Base-by-base conservation (phyloP, 2,329 filamentous ascomycete species). In the Ambrosiella xylebori region DNA sequence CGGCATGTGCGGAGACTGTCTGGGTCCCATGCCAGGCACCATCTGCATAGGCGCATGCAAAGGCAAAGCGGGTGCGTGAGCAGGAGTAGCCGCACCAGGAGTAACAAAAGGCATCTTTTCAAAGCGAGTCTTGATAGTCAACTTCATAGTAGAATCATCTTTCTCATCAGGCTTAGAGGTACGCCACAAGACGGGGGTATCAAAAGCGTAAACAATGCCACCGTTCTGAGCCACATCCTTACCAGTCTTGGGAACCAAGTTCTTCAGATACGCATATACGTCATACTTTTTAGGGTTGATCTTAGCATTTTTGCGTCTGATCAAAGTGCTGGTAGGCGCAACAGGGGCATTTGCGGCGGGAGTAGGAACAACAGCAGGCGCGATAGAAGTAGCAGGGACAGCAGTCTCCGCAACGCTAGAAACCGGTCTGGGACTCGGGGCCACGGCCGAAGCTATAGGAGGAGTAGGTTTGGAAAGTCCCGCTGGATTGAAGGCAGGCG, bases 171-270 rank as follows among this genome's bases (percentile, higher is more conserved):
- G 81, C 54, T 80, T 73, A 27, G 82, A 71, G 61, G 82, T 80
- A 61, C 85, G 82, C 91, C 93, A 98, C 0, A 85, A 90, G 0
- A 89, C 89, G 9, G 77, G 74, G 1, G 93, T 97, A 64, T 88
- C 84, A 69, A 85, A 96, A 3, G 91, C 83, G 36, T 85, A 85
- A 41, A 85, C 85, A 57, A 96, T 79, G n/a, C 88, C 89, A 52
- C 83, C 84, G 65, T 93, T 95, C 59, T 82, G 78, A 40, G 81
- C 76, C 74, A 84, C 89, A 62, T 85, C 81, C 35, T 49, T 54
- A 13, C 49, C 38, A 13, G 41, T 45, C 62, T 85, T 81, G 0
- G 75, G 73, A 58, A 73, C 71, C 53, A 80, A 68, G 0, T 74
- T 74, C 69, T 79, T 75, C 62, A 82, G 73, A 57, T 76, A 72